phyloP scores from a whole-genome alignment of 148 eudicot genomes.

The Selenicereus undatus region DNA sequence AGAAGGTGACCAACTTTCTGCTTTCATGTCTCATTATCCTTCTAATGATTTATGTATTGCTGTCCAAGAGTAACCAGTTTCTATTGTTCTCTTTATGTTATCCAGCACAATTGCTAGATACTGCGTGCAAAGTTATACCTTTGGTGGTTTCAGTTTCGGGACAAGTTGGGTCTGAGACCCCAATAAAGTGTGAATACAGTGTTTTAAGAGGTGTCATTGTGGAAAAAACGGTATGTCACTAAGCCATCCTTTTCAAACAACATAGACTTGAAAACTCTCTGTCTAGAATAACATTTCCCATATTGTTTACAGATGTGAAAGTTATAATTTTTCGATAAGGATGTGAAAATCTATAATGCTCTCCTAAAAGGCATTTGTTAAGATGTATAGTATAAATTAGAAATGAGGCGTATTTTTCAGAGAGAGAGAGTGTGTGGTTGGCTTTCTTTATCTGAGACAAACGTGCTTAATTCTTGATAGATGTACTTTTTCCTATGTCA shows the following conservation, averaged over 20 bases:
- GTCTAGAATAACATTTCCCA: background rate
- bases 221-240: slow-evolving; percentile 68
- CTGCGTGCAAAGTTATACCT: slow-evolving; percentile 77
- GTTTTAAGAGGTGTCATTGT: slow-evolving; percentile 91
- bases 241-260: background rate
- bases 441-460: background rate
- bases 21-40: background rate
- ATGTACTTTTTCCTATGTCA: slow-evolving; percentile 17
- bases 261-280: background rate
- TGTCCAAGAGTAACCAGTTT: slow-evolving; percentile 6
- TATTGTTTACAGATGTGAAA: background rate
- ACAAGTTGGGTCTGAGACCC: slow-evolving; percentile 89
- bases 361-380: background rate
- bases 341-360: no score
- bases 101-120: slow-evolving; percentile 79
- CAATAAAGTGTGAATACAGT: slow-evolving; percentile 83
- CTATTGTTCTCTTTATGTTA: slow-evolving; percentile 8
- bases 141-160: slow-evolving; percentile 86
- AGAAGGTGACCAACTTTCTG: background rate
- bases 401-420: background rate
- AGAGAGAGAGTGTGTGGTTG: background rate
- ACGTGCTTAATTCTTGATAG: background rate
- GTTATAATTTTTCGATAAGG: no score
- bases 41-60: background rate
- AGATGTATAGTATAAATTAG: background rate